These are phyloP conservation scores for Arabidopsis thaliana DNA, from an alignment of 345 rosid species.

Conservation along the genomic window DNA sequence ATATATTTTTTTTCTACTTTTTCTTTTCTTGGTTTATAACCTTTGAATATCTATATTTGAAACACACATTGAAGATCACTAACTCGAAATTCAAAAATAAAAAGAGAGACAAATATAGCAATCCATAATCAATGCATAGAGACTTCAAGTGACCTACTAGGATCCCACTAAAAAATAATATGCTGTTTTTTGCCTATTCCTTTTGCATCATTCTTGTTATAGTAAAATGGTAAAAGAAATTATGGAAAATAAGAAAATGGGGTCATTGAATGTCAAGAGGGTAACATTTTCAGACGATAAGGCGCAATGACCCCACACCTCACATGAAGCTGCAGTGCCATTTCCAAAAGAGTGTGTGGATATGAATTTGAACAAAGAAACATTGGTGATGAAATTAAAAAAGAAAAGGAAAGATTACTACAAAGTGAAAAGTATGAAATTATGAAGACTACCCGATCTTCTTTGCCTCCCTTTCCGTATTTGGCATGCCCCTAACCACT, in stretches of 20 bases:
- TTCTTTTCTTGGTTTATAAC: neutral
- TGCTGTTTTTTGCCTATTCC: slow-evolving; percentile 1
- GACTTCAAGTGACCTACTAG: slow-evolving; percentile 25
- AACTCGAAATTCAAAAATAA: neutral
- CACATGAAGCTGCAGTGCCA: slow-evolving; percentile 44
- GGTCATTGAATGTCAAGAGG: slow-evolving; percentile 36
- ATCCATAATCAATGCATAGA: slow-evolving; percentile 13
- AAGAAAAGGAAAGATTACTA: slow-evolving; percentile 18
- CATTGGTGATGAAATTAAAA: slow-evolving; percentile 6
- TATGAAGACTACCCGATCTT: slow-evolving; percentile 36
- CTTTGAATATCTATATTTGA: neutral
- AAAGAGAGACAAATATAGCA: neutral
- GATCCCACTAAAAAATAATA: slow-evolving; percentile 9
- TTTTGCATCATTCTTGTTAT: slow-evolving; percentile 33
- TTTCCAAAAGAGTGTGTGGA: slow-evolving; percentile 27
- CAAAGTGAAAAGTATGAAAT: slow-evolving; percentile 37
- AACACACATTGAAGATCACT: neutral
- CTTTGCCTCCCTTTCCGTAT: slow-evolving; percentile 37
- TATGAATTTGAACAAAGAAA: slow-evolving; percentile 3
- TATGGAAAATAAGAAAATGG: slow-evolving; percentile 22
- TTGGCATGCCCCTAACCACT: slow-evolving; percentile 37
- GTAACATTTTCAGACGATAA: slow-evolving; percentile 29
- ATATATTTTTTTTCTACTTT: neutral
- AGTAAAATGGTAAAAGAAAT: neutral
- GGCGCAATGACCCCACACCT: slow-evolving; percentile 39